Conservation (phyloP, 2,329 filamentous ascomycete species). For the Curvularia spicifera region DNA sequence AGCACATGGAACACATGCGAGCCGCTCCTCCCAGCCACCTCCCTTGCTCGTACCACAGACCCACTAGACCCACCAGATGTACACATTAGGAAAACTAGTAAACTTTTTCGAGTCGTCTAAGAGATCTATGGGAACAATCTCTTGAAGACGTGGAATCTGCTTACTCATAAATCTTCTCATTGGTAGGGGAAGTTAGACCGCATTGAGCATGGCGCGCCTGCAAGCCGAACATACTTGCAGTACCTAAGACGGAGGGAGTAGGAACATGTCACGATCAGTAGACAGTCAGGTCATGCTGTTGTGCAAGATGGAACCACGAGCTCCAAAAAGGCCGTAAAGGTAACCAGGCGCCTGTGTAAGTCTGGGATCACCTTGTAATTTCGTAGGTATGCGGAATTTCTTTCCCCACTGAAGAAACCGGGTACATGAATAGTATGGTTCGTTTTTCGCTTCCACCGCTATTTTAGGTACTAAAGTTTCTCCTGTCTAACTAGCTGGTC, state of each 20-base stretch:
- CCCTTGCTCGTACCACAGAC: not conserved
- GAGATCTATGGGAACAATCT: not conserved
- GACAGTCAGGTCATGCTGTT: not conserved
- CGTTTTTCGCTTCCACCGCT: not conserved
- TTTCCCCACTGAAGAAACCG: not conserved
- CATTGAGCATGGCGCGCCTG: slow-evolving; percentile 18
- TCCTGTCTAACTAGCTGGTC: not conserved
- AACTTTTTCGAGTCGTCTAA: not conserved
- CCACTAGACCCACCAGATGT: not conserved
- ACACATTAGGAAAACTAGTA: not conserved
- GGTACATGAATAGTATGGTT: not conserved
- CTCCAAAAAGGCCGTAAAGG: not conserved
- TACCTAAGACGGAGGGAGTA: not conserved
- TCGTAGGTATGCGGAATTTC: slow-evolving; percentile 2
- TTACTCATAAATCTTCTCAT: slow-evolving; percentile 29
- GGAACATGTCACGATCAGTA: not conserved
- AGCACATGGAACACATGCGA: slow-evolving; percentile 18
- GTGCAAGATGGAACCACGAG: not conserved
- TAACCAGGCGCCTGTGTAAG: not conserved
- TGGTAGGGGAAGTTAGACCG: slow-evolving; percentile 15
- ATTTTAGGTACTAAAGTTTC: not conserved
- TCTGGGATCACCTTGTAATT: not conserved
- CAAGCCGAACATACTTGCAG: not conserved
- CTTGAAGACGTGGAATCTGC: slow-evolving; percentile 24
- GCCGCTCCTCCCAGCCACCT: slow-evolving; percentile 12